Conservation (phyloP, 1,139 yeast species). For the Pichia sp. region DNA sequence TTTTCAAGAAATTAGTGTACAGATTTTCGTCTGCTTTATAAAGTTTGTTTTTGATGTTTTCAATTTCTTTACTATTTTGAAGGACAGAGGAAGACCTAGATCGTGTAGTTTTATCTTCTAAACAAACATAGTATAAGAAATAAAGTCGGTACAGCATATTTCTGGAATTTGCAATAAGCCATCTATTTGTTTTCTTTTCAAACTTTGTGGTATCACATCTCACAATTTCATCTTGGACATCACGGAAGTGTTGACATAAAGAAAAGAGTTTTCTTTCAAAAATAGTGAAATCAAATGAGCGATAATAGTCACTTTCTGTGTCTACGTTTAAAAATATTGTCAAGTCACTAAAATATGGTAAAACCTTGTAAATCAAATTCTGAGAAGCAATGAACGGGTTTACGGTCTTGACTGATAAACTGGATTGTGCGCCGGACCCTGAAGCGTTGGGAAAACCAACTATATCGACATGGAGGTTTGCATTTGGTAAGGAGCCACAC, state of each 20-base stretch:
- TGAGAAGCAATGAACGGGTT: background rate
- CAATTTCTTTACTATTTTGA: background rate
- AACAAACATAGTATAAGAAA: background rate
- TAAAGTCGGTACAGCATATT: background rate
- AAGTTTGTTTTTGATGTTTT: background rate
- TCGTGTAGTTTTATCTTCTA: background rate
- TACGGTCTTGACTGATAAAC: background rate
- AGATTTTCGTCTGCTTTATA: background rate
- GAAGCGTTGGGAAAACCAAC: background rate
- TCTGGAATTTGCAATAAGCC: slow-evolving; percentile 1
- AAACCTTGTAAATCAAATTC: background rate
- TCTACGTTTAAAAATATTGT: background rate
- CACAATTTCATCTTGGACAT: background rate
- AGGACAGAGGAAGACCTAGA: background rate
- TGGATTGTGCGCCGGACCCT: background rate
- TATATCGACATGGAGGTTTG: background rate
- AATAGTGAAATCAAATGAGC: background rate
- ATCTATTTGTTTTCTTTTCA: background rate
- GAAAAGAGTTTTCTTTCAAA: background rate
- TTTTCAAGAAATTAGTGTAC: background rate
- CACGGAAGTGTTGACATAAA: background rate
- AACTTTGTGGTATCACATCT: background rate
- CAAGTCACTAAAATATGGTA: background rate
- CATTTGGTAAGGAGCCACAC: background rate
- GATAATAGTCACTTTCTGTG: background rate